Percentiles rank a stretch among this genome's conserved stretches.
Evolutionary conservation across 192 early-diverging fungal species (phyloP).

Genomic region (Diversispora epigaea): DNA sequence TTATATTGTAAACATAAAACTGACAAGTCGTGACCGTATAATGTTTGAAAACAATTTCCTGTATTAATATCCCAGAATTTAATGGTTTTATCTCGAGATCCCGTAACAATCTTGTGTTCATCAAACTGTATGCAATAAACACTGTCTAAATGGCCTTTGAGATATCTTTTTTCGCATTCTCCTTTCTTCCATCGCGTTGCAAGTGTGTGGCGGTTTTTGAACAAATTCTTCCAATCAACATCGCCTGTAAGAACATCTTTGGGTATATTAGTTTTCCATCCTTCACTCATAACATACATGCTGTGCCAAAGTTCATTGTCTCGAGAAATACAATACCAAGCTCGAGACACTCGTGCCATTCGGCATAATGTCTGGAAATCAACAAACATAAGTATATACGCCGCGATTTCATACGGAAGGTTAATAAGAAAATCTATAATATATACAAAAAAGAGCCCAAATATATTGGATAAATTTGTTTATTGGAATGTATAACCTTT

Average conservation of each 20-base stretch:
- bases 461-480: background rate
- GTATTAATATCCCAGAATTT: constrained; percentile 81
- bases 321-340: constrained; percentile 63
- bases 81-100: constrained; percentile 73
- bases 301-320: constrained; percentile 78
- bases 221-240: constrained; percentile 72
- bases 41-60: constrained; percentile 52
- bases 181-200: constrained; percentile 58
- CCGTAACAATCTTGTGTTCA: constrained; percentile 69
- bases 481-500: background rate
- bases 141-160: constrained; percentile 79
- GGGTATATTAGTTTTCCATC: constrained; percentile 50
- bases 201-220: constrained; percentile 61
- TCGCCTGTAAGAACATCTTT: constrained; percentile 8
- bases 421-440: constrained; percentile 56
- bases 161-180: constrained; percentile 47
- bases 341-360: constrained; percentile 60
- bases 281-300: constrained; percentile 55
- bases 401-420: constrained; percentile 74
- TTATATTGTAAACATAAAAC: constrained; percentile 86
- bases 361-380: constrained; percentile 62
- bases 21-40: constrained; percentile 66
- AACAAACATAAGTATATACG: constrained; percentile 63
- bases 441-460: background rate
- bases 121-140: constrained; percentile 93